Conservation (phyloP, 2,329 filamentous ascomycete species). For the Aspergillus piperis region DNA sequence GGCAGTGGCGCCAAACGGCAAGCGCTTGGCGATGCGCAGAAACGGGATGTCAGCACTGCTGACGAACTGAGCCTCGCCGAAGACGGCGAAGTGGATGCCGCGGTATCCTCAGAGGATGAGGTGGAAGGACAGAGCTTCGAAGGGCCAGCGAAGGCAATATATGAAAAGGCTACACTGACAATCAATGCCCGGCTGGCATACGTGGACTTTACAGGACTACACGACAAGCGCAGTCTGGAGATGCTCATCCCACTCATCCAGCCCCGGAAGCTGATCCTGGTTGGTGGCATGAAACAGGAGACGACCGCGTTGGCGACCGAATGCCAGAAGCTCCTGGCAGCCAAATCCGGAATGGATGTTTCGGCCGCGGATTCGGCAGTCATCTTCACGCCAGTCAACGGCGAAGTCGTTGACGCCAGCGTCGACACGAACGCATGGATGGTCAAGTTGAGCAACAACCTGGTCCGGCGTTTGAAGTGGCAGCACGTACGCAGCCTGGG, state of each 20-base stretch:
- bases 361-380: conserved; percentile 59
- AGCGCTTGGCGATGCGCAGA: conserved; percentile 35
- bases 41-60: conserved; percentile 48
- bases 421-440: conserved; percentile 98
- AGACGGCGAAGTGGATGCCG: conserved; percentile 59
- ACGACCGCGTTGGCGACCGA: conserved; percentile 76
- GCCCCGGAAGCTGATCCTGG: conserved; percentile 90
- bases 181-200: conserved; percentile 78
- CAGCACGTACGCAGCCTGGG: conserved; percentile 87
- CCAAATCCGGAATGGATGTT: conserved; percentile 39
- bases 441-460: conserved; percentile 79
- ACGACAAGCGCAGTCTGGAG: conserved; percentile 89
- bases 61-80: conserved; percentile 50
- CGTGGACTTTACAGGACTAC: conserved; percentile 87
- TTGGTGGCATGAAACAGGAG: conserved; percentile 77
- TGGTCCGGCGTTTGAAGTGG: conserved; percentile 89
- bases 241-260: conserved; percentile 94
- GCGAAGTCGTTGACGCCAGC: conserved; percentile 77
- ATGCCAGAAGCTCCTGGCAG: conserved; percentile 67
- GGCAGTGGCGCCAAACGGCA: conserved; percentile 62
- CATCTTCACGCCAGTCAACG: conserved; percentile 80
- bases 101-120: conserved; percentile 58
- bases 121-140: conserved; percentile 50
- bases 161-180: conserved; percentile 63
- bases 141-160: conserved; percentile 75